Evolutionary conservation across 306 rosid genomes (phyloP), one percentile per base, ranked within the genome.

Genomic region (Trifolium pratense): DNA sequence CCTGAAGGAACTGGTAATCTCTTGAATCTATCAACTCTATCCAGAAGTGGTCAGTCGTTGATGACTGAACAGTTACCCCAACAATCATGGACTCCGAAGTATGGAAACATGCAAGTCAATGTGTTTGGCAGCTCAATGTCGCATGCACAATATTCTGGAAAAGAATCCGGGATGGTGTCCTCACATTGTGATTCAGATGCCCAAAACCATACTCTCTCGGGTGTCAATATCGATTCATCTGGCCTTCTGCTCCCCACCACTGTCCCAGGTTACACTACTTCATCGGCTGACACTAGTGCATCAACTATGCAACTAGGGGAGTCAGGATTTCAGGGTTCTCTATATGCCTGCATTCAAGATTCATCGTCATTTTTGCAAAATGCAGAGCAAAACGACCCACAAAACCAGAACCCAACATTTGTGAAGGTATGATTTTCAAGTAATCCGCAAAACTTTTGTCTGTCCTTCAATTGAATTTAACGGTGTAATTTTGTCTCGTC

Each of bases 151-250:
- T 86, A 75, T 85, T 71, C 86, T 56, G 93, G 87, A 75, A 91
- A 87, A 79, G 89, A 84, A 84, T 81, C 82, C 31, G 79, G 81
- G 6, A 69, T 82, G 77, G 96, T 78, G 88, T 81, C 86, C 60
- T 76, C 80, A 29, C 92, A 89, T 67, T 84, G 85, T 69, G 86
- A 76, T 62, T 80, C 93, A 45, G 89, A 87, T 78, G 56, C 88
- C 42, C 92, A 89, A 37, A 89, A 90, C 83, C 82, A 88, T 76
- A 88, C 88, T 42, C 86, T 88, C 23, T 92, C 87, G 80, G 96
- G 93, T 51, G 96, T 92, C 56, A 92, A 90, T 69, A 87, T 89
- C 3, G 97, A 92, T 75, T 84, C 97, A 65, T 92, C 97, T 52
- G 97, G 96, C 52, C 97, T 92, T 80, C 84, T 92, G 14, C 91